A percentile compares a stretch with the other conserved stretches of the same genome.
Conservation (phyloP, 1,284 basidiomycete genomes). For the Agroathelia rolfsii region DNA sequence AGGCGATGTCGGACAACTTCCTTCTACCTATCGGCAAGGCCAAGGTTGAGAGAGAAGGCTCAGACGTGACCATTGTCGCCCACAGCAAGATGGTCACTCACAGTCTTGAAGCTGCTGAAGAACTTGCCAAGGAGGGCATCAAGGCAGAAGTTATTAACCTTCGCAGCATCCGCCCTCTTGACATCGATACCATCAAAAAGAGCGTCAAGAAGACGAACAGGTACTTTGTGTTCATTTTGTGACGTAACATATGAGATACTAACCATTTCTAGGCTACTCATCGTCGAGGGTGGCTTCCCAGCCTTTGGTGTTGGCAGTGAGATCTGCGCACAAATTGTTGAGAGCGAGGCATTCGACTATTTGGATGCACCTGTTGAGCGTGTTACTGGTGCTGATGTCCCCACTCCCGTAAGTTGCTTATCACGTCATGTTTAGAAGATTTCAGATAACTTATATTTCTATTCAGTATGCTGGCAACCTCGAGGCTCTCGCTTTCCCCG, state of each 20-base stretch:
- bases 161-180: conserved; percentile 88
- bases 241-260: conserved; percentile 7
- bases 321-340: conserved; percentile 92
- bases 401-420: conserved; percentile 75
- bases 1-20: conserved; percentile 94
- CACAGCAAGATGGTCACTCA: conserved; percentile 96
- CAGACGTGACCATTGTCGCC: conserved; percentile 91
- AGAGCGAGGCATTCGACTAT: conserved; percentile 94
- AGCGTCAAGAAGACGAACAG: conserved; percentile 99
- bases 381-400: conserved; percentile 94
- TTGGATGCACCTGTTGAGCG: conserved; percentile 97
- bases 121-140: conserved; percentile 91
- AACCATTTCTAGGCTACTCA: conserved; percentile 55
- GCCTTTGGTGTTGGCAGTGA: conserved; percentile 97
- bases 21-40: conserved; percentile 94
- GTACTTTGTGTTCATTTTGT: conserved; percentile 26
- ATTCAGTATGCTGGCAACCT: conserved; percentile 80
- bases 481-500: conserved; percentile 87
- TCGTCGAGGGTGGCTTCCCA: conserved; percentile 98
- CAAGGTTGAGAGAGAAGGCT: conserved; percentile 90
- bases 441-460: conserved; percentile 9
- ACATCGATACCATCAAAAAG: conserved; percentile 92
- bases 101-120: conserved; percentile 87
- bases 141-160: conserved; percentile 99
- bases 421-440: conserved; percentile 4